Conservation (phyloP, 495 filamentous ascomycete genomes). For the Mytilinidion resinicola region DNA sequence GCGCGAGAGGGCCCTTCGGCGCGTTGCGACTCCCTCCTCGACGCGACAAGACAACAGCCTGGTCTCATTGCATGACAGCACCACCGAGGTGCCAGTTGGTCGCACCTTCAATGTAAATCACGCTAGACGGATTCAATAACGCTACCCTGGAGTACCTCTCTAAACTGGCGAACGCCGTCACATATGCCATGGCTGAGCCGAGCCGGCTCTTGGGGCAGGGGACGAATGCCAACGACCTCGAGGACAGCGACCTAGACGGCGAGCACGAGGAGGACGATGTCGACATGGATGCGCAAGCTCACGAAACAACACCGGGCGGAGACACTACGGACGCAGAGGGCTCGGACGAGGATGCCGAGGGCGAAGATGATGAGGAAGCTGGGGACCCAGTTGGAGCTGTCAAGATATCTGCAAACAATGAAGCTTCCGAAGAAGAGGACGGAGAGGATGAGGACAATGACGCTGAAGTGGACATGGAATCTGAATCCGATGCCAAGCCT, state of each 20-base stretch:
- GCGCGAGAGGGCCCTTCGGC: neutral
- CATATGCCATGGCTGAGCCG: constrained; percentile 36
- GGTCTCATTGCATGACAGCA: constrained; percentile 20
- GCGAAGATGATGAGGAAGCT: constrained; percentile 40
- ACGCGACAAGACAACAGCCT: constrained; percentile 7
- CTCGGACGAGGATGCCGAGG: constrained; percentile 38
- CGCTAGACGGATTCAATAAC: neutral
- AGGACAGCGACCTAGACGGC: constrained; percentile 48
- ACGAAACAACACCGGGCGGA: constrained; percentile 30
- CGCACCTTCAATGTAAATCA: constrained; percentile 14
- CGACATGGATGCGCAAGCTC: constrained; percentile 23
- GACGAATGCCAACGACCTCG: constrained; percentile 13
- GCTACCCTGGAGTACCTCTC: constrained; percentile 30
- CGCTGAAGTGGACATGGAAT: constrained; percentile 15
- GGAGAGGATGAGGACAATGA: constrained; percentile 25
- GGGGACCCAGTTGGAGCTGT: constrained; percentile 69
- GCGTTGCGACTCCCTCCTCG: constrained; percentile 7
- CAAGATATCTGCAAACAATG: constrained; percentile 44
- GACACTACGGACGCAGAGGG: constrained; percentile 30
- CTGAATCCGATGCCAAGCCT: constrained; percentile 28
- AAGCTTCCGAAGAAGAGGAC: constrained; percentile 25
- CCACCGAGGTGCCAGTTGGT: constrained; percentile 5
- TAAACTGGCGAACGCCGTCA: constrained; percentile 32
- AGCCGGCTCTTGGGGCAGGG: constrained; percentile 25
- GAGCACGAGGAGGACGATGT: constrained; percentile 34